Percentiles rank a stretch among this genome's conserved stretches.
Evolutionary conservation across 192 early-diverging fungal genomes (phyloP).

Genomic region (Hyaloraphidium curvatum): DNA sequence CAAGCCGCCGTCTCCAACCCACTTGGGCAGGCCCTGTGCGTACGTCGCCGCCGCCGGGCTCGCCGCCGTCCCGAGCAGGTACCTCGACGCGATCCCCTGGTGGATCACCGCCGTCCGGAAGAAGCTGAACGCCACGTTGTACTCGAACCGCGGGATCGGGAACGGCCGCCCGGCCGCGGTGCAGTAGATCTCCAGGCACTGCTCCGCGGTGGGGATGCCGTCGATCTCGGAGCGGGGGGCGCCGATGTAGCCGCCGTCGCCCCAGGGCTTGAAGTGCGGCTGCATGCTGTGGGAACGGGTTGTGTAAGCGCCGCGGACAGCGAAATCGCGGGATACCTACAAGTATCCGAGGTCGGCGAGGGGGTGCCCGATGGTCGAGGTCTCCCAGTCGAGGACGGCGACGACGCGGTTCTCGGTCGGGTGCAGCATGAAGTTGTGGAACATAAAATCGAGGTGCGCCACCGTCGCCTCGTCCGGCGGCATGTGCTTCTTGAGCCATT

Average conservation of each 20-base stretch:
- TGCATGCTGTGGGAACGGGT: not conserved
- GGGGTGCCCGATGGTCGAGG: not conserved
- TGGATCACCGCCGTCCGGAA: not conserved
- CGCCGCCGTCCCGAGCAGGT: not conserved
- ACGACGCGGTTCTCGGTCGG: conserved; percentile 1
- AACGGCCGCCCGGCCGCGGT: not conserved
- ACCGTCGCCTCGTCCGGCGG: not conserved
- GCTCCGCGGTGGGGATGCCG: not conserved
- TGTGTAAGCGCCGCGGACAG: not conserved
- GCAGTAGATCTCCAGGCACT: not conserved
- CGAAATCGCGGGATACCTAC: not conserved
- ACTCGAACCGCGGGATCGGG: not conserved
- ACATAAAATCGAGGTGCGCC: not conserved
- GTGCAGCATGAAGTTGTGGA: conserved; percentile 2
- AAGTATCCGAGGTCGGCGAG: conserved; percentile 3
- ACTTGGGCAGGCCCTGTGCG: too few species aligned
- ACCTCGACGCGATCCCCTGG: not conserved
- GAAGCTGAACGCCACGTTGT: not conserved
- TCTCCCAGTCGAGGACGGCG: conserved; percentile 5
- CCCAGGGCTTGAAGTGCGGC: not conserved
- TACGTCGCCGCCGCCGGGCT: not conserved
- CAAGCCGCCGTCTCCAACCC: too few species aligned
- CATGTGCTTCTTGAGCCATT: not conserved
- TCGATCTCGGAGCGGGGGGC: not conserved
- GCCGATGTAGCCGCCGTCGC: not conserved